A percentile compares a stretch with the other conserved stretches of the same genome.
phyloP scores from a whole-genome alignment of 805 yeast genomes.

The Priceomyces castillae region DNA sequence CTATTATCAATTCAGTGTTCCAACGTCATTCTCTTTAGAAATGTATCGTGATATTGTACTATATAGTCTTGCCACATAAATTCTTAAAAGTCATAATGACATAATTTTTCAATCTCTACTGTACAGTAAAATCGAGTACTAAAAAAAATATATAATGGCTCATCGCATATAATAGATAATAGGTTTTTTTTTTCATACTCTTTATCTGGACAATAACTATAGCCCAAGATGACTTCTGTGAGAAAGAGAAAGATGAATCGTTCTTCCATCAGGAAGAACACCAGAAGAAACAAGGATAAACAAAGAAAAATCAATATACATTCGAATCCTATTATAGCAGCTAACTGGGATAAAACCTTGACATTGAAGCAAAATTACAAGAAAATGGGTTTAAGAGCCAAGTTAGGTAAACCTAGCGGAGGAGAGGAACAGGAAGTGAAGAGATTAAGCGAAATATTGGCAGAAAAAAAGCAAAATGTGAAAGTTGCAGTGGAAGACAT shows the following conservation, averaged over 20 bases:
- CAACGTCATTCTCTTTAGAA: neutral
- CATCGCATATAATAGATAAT: neutral
- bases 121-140: neutral
- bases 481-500: constrained; percentile 27
- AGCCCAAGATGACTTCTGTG: constrained; percentile 76
- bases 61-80: neutral
- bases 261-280: constrained; percentile 65
- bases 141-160: neutral
- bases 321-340: constrained; percentile 80
- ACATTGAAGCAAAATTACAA: constrained; percentile 87
- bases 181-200: too few relatives aligned
- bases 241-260: constrained; percentile 83
- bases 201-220: too few relatives aligned
- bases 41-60: neutral
- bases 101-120: neutral
- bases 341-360: constrained; percentile 81
- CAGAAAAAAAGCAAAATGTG: constrained; percentile 22
- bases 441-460: constrained; percentile 33
- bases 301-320: constrained; percentile 63
- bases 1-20: neutral
- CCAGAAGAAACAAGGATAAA: constrained; percentile 68
- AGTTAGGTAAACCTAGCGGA: constrained; percentile 69
- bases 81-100: neutral
- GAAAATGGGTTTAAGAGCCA: constrained; percentile 69
- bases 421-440: constrained; percentile 67